These are phyloP conservation scores for Salvia sclarea DNA, from an alignment of 305 asterid genomes.

Conservation along the genomic window DNA sequence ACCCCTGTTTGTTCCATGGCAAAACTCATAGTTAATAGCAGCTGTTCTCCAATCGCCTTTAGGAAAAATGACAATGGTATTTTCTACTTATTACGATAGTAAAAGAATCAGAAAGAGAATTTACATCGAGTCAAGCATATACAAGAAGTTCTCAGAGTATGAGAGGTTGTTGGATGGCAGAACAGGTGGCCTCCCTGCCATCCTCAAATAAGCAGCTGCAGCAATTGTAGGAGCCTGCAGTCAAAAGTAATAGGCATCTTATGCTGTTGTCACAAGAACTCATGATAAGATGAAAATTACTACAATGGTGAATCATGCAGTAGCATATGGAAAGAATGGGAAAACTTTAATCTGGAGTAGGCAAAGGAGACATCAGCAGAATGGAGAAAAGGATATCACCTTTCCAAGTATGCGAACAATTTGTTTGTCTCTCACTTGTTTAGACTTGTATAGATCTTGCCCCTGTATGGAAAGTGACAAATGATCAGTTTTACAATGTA, in stretches of 20 bases:
- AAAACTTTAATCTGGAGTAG: not conserved
- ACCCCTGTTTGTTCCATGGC: slow-evolving; percentile 63
- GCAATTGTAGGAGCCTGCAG: slow-evolving; percentile 96
- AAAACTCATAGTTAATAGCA: slow-evolving; percentile 31
- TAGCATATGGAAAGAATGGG: slow-evolving; percentile 2
- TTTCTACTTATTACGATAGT: not conserved
- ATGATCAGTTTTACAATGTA: slow-evolving; percentile 15
- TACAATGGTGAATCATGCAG: not conserved
- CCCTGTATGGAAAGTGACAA: slow-evolving; percentile 51
- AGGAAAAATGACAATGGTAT: not conserved
- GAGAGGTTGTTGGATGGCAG: slow-evolving; percentile 81
- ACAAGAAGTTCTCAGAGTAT: slow-evolving; percentile 56
- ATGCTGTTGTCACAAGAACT: slow-evolving; percentile 9
- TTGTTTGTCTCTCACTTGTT: slow-evolving; percentile 95
- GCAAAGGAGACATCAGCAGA: slow-evolving; percentile 1
- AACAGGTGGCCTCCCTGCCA: slow-evolving; percentile 96
- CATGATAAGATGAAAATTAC: slow-evolving; percentile 4
- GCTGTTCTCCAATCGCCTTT: not conserved
- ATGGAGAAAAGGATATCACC: slow-evolving; percentile 39
- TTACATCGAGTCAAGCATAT: slow-evolving; percentile 96
- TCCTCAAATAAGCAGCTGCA: slow-evolving; percentile 93
- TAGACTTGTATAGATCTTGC: slow-evolving; percentile 84
- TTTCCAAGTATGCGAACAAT: slow-evolving; percentile 94
- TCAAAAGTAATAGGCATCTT: slow-evolving; percentile 29
- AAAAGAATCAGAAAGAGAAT: slow-evolving; percentile 35